phyloP scores from a whole-genome alignment of 208 protist species.

The Angomonas desouzai region DNA sequence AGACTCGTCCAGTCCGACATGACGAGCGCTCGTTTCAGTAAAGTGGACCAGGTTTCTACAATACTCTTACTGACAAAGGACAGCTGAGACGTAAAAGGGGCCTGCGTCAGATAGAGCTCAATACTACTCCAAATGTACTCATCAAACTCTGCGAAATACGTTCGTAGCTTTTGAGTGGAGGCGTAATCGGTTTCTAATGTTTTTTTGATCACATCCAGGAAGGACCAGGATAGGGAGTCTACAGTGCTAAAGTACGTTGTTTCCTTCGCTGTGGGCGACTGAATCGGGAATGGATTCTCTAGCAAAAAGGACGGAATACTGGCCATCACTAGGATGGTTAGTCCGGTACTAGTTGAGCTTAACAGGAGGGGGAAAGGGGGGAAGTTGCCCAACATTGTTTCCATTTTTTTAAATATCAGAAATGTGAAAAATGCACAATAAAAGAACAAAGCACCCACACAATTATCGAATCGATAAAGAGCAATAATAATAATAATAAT shows the following conservation, averaged over 20 bases:
- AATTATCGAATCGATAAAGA: neutral
- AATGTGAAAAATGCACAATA: no score
- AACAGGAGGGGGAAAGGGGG: no score
- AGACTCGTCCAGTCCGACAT: neutral
- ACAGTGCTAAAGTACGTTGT: neutral
- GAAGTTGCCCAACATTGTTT: no score
- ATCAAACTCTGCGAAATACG: neutral
- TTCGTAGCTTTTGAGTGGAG: neutral
- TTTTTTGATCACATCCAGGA: constrained; percentile 2
- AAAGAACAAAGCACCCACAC: no score
- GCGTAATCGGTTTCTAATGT: constrained; percentile 5
- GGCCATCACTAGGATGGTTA: no score
- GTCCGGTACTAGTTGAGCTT: no score
- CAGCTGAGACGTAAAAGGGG: neutral
- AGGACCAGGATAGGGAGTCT: neutral
- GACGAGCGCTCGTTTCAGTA: constrained; percentile 3
- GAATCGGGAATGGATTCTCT: neutral
- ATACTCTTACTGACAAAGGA: neutral
- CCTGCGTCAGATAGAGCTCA: neutral
- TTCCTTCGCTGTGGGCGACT: no score
- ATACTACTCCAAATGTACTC: constrained; percentile 1
- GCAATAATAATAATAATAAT: constrained; percentile 11
- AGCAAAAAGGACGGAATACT: neutral
- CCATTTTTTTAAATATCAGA: no score
- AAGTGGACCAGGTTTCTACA: constrained; percentile 1